Evolutionary conservation across 2,329 filamentous ascomycete genomes (phyloP).

Genomic region (Didymella segeticola): DNA sequence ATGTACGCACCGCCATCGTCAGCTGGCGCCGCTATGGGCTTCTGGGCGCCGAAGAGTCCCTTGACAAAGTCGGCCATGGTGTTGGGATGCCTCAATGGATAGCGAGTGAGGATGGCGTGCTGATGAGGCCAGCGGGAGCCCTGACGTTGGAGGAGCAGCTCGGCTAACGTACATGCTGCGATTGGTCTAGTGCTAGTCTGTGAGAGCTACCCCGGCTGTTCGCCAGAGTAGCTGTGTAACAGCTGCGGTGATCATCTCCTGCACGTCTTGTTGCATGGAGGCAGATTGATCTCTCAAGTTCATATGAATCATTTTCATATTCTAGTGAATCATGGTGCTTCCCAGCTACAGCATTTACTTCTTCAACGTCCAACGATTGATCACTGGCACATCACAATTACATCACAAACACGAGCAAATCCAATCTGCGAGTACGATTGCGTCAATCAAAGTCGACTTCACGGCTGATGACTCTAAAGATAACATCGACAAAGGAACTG

Average conservation of each 20-base stretch:
- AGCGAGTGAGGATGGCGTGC: conserved; percentile 21
- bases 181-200: no score
- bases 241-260: not conserved
- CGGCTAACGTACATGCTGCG: conserved; percentile 24
- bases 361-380: not conserved
- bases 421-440: not conserved
- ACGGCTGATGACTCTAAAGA: not conserved
- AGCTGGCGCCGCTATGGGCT: conserved; percentile 62
- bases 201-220: conserved; percentile 18
- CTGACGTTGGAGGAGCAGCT: conserved; percentile 24
- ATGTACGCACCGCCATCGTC: conserved; percentile 73
- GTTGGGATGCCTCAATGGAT: conserved; percentile 18
- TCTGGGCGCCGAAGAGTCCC: conserved; percentile 72
- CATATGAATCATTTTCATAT: not conserved
- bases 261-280: not conserved
- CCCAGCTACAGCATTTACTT: not conserved
- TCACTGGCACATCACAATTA: not conserved
- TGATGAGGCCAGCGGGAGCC: conserved; percentile 24
- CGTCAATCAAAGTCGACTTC: not conserved
- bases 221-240: not conserved
- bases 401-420: not conserved
- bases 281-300: no score
- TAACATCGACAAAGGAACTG: conserved; percentile 11
- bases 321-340: not conserved
- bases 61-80: conserved; percentile 65